These are phyloP conservation scores for Podospora appendiculata DNA, from an alignment of 495 filamentous ascomycete species.

Conservation along the genomic window DNA sequence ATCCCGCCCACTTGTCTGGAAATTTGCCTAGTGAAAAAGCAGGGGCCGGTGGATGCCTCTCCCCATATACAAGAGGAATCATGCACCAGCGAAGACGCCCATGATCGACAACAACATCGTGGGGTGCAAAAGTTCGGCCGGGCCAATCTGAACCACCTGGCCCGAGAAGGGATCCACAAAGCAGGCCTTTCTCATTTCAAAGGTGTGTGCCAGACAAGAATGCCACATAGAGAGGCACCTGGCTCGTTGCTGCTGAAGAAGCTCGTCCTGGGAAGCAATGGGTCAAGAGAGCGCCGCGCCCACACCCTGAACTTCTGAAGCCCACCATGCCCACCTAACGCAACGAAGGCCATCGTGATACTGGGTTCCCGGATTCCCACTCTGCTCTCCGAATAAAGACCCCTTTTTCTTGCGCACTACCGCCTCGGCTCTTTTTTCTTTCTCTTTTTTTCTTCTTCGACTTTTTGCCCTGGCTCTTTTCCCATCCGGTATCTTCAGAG, in stretches of 20 bases:
- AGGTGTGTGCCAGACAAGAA: constrained; percentile 15
- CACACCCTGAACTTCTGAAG: constrained; percentile 6
- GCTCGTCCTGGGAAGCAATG: constrained; percentile 16
- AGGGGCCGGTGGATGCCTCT: constrained; percentile 12
- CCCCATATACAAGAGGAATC: constrained; percentile 8
- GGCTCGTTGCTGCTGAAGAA: constrained; percentile 13
- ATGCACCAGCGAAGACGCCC: constrained; percentile 17
- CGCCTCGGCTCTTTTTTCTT: not conserved
- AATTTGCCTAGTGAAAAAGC: constrained; percentile 9
- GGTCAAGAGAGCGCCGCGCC: constrained; percentile 15
- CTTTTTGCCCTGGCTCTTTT: not conserved
- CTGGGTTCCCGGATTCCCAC: constrained; percentile 5
- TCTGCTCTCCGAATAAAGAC: constrained; percentile 3
- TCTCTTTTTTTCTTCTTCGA: constrained; percentile 1
- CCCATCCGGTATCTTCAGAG: too few species aligned
- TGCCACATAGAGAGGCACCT: constrained; percentile 18
- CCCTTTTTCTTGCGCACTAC: not conserved
- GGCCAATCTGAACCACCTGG: constrained; percentile 26
- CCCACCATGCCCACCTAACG: constrained; percentile 9
- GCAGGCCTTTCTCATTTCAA: constrained; percentile 23
- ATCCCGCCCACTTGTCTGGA: constrained; percentile 9
- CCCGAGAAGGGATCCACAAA: constrained; percentile 17
- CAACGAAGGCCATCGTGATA: constrained; percentile 18
- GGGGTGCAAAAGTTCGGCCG: constrained; percentile 19
- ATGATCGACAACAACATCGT: constrained; percentile 32